Evolutionary conservation across 1,284 basidiomycete species (phyloP).

Genomic region (Tylopilus orsonianus): DNA sequence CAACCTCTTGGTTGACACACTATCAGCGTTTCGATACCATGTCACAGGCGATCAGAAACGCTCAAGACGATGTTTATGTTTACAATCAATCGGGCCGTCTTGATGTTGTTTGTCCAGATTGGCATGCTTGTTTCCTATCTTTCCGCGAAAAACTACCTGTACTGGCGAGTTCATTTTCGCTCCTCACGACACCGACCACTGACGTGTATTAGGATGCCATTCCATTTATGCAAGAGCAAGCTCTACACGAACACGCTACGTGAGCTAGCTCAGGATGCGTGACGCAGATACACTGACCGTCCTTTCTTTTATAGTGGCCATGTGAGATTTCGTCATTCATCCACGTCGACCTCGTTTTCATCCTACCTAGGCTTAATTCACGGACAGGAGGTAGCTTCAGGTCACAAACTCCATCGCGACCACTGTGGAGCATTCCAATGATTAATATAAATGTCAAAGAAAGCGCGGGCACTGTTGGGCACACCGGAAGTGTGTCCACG

Average conservation of each 20-base stretch:
- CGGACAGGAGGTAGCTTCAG: slow-evolving; percentile 7
- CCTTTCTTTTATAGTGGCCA: slow-evolving; percentile 15
- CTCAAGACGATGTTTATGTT: slow-evolving; percentile 21
- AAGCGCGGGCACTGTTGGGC: neutral
- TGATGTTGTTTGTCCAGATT: slow-evolving; percentile 21
- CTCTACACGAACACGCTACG: slow-evolving; percentile 22
- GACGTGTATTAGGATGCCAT: slow-evolving; percentile 17
- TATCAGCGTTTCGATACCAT: neutral
- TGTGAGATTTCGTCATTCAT: slow-evolving; percentile 8
- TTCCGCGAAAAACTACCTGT: slow-evolving; percentile 14
- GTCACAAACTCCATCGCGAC: slow-evolving; percentile 5
- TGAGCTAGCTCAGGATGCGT: slow-evolving; percentile 1
- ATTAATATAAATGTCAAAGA: slow-evolving; percentile 9
- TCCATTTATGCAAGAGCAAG: slow-evolving; percentile 41
- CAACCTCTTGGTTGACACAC: neutral
- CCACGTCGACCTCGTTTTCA: neutral
- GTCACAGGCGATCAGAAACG: slow-evolving; percentile 14
- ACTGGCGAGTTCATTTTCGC: slow-evolving; percentile 10
- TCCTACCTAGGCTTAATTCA: slow-evolving; percentile 15
- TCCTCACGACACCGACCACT: neutral
- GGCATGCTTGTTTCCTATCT: slow-evolving; percentile 20
- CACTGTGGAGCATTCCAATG: slow-evolving; percentile 10
- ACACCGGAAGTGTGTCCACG: slow-evolving; percentile 37
- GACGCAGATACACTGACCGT: neutral
- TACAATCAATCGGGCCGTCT: slow-evolving; percentile 22